phyloP scores from a whole-genome alignment of 2,329 filamentous ascomycete genomes.

The Colletotrichum gloeosporioides region DNA sequence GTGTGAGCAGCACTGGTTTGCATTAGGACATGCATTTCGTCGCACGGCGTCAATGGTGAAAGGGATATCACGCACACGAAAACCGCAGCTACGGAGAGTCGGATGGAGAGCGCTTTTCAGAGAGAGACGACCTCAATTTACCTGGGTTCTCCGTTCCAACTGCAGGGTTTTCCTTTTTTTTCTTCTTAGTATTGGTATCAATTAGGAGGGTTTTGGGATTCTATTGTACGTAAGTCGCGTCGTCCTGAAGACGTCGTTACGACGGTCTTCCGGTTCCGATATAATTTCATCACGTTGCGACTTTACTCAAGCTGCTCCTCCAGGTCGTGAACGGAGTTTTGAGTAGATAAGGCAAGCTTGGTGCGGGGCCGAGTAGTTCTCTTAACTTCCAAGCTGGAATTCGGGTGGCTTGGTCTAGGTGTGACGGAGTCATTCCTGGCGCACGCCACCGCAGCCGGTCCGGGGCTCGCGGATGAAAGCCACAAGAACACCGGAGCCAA shows the following conservation, averaged over 20 bases:
- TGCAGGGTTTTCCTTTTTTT: not conserved
- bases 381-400: not conserved
- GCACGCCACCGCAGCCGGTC: not conserved
- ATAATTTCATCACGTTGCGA: constrained; percentile 14
- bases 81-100: not conserved
- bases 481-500: not conserved
- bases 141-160: not conserved
- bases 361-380: not conserved
- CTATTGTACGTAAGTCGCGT: not conserved
- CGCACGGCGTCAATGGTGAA: not conserved
- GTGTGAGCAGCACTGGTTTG: not conserved
- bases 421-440: not conserved
- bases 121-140: not conserved
- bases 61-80: not conserved
- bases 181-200: not conserved
- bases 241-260: not conserved
- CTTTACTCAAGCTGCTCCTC: not conserved
- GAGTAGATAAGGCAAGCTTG: not conserved
- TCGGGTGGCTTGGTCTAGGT: not conserved
- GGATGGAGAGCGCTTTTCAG: not conserved
- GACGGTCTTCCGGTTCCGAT: not conserved
- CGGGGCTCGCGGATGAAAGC: constrained; percentile 12
- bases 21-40: not conserved
- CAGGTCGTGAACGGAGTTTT: not conserved
- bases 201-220: not conserved